These are phyloP conservation scores for Delonix regia DNA, from an alignment of 306 rosid genomes.

Conservation along the genomic window DNA sequence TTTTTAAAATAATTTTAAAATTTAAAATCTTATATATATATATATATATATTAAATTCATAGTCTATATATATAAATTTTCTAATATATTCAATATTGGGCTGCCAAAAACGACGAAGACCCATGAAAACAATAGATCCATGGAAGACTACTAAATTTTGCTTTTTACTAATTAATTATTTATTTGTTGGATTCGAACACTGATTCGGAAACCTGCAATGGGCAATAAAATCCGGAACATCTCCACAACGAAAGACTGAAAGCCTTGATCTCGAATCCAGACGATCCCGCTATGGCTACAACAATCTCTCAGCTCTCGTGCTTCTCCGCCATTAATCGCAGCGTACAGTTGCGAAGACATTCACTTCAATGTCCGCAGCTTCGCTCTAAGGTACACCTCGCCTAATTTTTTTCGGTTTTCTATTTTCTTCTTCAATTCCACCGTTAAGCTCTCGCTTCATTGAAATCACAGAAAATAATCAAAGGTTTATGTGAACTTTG, in stretches of 20 bases:
- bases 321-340: slow-evolving; percentile 58
- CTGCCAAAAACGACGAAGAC: too few relatives aligned
- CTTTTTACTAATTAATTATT: neutral
- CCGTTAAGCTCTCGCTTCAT: neutral
- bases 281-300: slow-evolving; percentile 42
- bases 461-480: neutral
- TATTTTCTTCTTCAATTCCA: neutral
- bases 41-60: too few relatives aligned
- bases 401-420: neutral
- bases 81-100: too few relatives aligned
- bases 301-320: slow-evolving; percentile 59
- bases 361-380: slow-evolving; percentile 40
- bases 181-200: too few relatives aligned
- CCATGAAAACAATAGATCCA: neutral
- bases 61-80: too few relatives aligned
- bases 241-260: neutral
- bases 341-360: slow-evolving; percentile 38
- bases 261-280: neutral
- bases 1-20: too few relatives aligned
- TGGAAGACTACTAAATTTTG: neutral
- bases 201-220: neutral
- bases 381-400: slow-evolving; percentile 51
- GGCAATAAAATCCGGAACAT: neutral
- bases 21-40: too few relatives aligned
- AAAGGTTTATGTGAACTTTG: neutral